Percentiles rank a stretch among this genome's conserved stretches.
phyloP scores from a whole-genome alignment of 257 asterid genomes.

The Solanum acaule region DNA sequence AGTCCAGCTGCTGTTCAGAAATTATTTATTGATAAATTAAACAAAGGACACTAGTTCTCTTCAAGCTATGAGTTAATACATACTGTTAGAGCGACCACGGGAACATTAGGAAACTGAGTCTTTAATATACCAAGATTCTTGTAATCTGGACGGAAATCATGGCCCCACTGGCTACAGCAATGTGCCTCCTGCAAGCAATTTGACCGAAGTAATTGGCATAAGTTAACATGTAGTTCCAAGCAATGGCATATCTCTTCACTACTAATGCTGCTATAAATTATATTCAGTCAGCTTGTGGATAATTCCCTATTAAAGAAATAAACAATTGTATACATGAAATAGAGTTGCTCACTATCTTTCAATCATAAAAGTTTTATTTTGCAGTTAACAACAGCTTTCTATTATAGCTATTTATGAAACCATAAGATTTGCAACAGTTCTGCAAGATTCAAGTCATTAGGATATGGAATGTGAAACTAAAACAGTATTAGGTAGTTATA shows the following conservation, averaged over 20 bases:
- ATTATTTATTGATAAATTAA: not conserved
- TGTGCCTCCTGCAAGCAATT: constrained; percentile 81
- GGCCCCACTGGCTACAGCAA: constrained; percentile 99
- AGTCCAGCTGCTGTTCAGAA: not conserved
- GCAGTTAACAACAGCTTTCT: not conserved
- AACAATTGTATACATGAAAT: not conserved
- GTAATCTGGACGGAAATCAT: constrained; percentile 99
- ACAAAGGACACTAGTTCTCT: not conserved
- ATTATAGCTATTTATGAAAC: not conserved
- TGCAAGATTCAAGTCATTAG: not conserved
- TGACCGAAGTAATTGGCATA: not conserved
- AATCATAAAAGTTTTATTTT: not conserved
- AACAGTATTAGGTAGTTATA: not conserved
- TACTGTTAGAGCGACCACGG: constrained; percentile 88
- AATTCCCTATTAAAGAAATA: not conserved
- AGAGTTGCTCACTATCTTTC: not conserved
- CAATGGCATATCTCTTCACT: not conserved
- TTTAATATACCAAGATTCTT: constrained; percentile 91
- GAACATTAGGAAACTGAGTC: constrained; percentile 96
- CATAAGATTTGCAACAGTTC: not conserved
- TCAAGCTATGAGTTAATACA: constrained; percentile 13
- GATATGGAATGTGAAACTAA: not conserved
- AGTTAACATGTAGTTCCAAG: not conserved
- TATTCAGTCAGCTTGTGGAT: not conserved
- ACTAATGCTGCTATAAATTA: not conserved